phyloP scores from a whole-genome alignment of 306 rosid species.

The Argentina anserina region DNA sequence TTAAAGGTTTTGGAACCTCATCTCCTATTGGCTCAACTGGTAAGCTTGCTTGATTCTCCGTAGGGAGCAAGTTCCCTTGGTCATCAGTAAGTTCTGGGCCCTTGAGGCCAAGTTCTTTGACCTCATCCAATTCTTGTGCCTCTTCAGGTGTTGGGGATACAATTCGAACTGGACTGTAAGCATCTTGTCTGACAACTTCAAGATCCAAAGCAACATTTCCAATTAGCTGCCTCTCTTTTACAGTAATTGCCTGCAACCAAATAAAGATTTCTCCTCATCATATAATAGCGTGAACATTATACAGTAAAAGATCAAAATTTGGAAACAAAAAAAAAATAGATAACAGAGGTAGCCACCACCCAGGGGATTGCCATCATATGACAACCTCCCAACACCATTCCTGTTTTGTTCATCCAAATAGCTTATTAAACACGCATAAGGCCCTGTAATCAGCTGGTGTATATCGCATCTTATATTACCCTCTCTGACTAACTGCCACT shows the following conservation, averaged over 20 bases:
- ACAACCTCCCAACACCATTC: neutral
- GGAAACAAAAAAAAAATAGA: slow-evolving; percentile 1
- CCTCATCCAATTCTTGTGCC: slow-evolving; percentile 28
- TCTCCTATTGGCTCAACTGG: slow-evolving; percentile 33
- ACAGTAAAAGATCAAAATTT: neutral
- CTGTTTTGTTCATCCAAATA: neutral
- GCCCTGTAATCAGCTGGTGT: neutral
- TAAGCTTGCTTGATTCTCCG: slow-evolving; percentile 31
- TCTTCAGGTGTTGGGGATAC: slow-evolving; percentile 47
- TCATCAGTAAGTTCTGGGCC: slow-evolving; percentile 20
- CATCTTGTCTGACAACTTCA: slow-evolving; percentile 41
- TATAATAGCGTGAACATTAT: slow-evolving; percentile 8
- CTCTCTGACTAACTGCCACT: neutral
- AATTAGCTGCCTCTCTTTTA: slow-evolving; percentile 78
- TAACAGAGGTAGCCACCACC: too few relatives aligned
- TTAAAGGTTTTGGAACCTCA: slow-evolving; percentile 24
- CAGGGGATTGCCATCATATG: too few relatives aligned
- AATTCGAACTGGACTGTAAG: slow-evolving; percentile 64
- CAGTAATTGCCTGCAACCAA: slow-evolving; percentile 71
- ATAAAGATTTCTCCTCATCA: slow-evolving; percentile 26
- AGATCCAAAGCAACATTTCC: slow-evolving; percentile 57
- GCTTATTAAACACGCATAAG: neutral
- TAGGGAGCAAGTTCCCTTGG: slow-evolving; percentile 36
- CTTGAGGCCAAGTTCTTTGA: slow-evolving; percentile 18
- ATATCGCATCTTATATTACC: neutral